Conservation (phyloP, 345 rosid genomes). For the Hypericum androsaemum region DNA sequence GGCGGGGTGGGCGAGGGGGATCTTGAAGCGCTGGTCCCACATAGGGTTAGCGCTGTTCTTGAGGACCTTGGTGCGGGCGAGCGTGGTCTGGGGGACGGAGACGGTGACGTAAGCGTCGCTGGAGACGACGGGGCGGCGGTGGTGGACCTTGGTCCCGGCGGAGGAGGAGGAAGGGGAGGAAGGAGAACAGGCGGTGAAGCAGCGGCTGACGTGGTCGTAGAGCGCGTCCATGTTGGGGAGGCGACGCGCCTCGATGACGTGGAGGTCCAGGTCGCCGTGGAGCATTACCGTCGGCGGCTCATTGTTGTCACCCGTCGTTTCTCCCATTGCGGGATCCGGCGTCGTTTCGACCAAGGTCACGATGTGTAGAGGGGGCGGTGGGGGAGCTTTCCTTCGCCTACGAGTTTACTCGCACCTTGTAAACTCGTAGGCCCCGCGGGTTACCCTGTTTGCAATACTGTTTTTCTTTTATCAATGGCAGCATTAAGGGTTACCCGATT, state of each 20-base stretch:
- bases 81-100: constrained; percentile 71
- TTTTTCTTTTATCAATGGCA: no score
- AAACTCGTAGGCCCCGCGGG: no score
- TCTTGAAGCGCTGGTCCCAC: constrained; percentile 62
- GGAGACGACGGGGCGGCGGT: constrained; percentile 43
- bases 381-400: no score
- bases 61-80: constrained; percentile 73
- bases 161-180: constrained; percentile 14
- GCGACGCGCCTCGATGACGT: constrained; percentile 43
- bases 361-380: no score
- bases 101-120: constrained; percentile 86
- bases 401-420: no score
- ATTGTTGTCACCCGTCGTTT: not conserved
- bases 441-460: no score
- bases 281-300: constrained; percentile 23
- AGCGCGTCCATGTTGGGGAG: constrained; percentile 69
- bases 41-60: constrained; percentile 53
- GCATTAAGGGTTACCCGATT: no score
- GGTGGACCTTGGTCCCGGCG: constrained; percentile 8
- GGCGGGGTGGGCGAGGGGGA: constrained; percentile 66
- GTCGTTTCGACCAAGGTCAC: no score
- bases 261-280: constrained; percentile 75
- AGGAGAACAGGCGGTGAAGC: constrained; percentile 30
- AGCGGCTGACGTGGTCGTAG: constrained; percentile 37
- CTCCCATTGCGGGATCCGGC: constrained; percentile 12